phyloP scores from a whole-genome alignment of 2,329 filamentous ascomycete species.

The Colletotrichum sp. region DNA sequence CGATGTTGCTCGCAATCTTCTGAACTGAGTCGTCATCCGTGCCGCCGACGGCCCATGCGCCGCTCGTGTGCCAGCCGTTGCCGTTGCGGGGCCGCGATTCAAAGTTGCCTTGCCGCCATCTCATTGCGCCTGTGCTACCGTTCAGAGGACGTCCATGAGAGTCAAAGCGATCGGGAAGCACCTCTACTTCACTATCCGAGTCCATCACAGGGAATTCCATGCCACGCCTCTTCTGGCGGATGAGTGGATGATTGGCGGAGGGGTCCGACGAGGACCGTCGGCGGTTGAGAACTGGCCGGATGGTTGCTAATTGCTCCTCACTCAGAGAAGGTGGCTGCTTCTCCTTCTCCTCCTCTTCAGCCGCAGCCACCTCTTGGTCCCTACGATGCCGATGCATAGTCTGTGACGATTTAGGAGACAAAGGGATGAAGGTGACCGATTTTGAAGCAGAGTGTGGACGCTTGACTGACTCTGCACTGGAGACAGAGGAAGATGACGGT shows the following conservation, averaged over 20 bases:
- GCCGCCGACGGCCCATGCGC: conserved; percentile 50
- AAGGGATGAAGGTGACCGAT: conserved; percentile 51
- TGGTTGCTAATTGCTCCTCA: conserved; percentile 17
- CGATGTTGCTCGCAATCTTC: conserved; percentile 38
- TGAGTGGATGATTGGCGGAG: conserved; percentile 28
- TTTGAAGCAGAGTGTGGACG: conserved; percentile 33
- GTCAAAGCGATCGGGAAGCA: conserved; percentile 54
- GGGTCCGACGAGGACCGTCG: conserved; percentile 38
- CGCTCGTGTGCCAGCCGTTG: conserved; percentile 41
- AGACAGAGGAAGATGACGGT: conserved; percentile 12
- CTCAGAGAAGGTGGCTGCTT: conserved; percentile 12
- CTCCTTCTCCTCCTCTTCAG: conserved; percentile 18
- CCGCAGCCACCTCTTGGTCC: conserved; percentile 33
- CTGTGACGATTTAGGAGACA: conserved; percentile 54
- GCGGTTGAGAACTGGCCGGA: conserved; percentile 23
- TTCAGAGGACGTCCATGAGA: conserved; percentile 45
- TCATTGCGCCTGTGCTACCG: conserved; percentile 12
- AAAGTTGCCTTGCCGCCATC: conserved; percentile 48
- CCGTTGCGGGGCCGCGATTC: conserved; percentile 36
- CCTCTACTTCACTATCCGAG: conserved; percentile 44
- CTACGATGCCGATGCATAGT: conserved; percentile 48
- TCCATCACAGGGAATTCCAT: conserved; percentile 23
- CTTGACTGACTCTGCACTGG: not conserved
- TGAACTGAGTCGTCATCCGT: conserved; percentile 48
- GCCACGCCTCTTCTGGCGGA: conserved; percentile 23